Conservation (phyloP, 345 rosid species). For the Citrus unshiu region DNA sequence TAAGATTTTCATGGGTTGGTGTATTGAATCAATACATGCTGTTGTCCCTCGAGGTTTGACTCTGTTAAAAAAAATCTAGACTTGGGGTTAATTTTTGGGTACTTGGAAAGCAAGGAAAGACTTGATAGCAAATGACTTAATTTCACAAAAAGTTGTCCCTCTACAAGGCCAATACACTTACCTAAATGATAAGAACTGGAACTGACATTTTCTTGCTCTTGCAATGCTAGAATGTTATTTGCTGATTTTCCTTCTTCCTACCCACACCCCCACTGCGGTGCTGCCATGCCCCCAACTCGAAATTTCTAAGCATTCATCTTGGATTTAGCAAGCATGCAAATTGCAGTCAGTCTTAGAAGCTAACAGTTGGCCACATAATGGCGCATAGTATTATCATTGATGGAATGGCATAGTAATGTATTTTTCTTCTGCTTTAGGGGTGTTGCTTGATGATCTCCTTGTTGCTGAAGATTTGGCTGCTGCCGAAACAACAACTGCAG, state of each 20-base stretch:
- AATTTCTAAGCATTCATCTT: not conserved
- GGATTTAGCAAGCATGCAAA: not conserved
- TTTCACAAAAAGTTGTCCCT: not conserved
- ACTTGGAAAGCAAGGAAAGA: not conserved
- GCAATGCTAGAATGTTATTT: not conserved
- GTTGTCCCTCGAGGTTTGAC: not conserved
- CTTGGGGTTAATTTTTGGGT: not conserved
- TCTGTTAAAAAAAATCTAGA: not conserved
- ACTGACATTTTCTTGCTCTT: not conserved
- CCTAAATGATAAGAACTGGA: not conserved
- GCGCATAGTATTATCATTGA: not conserved
- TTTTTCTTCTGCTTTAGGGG: constrained; percentile 52
- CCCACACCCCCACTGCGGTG: not conserved
- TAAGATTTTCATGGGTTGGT: not conserved
- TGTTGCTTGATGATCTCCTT: constrained; percentile 94
- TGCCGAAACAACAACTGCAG: constrained; percentile 87
- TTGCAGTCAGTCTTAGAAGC: not conserved
- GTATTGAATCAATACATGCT: not conserved
- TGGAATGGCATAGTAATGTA: constrained; percentile 6
- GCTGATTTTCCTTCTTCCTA: not conserved
- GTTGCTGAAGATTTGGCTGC: constrained; percentile 96
- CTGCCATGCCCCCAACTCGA: not conserved
- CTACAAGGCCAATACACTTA: not conserved
- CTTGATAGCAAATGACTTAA: not conserved
- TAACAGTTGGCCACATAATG: not conserved